These are phyloP conservation scores for Thymus quinquecostatus DNA, from an alignment of 257 asterid species.

Conservation along the genomic window DNA sequence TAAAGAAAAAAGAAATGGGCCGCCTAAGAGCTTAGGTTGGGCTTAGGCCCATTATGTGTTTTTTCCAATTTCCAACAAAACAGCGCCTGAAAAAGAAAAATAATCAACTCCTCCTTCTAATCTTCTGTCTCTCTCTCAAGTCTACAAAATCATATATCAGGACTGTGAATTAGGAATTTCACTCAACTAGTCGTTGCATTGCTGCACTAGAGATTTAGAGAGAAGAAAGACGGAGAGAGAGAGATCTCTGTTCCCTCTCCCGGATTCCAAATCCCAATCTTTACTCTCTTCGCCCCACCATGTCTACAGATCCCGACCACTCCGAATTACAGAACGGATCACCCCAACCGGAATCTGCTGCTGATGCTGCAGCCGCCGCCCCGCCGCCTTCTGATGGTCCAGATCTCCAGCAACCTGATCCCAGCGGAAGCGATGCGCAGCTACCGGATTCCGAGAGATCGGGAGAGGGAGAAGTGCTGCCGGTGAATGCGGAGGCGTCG, in stretches of 20 bases:
- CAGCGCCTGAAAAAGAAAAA: background rate
- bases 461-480: conserved; percentile 40
- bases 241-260: conserved; percentile 35
- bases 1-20: too few species aligned
- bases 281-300: conserved; percentile 25
- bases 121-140: too few species aligned
- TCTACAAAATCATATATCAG: background rate
- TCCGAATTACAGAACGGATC: conserved; percentile 50
- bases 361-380: conserved; percentile 32
- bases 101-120: background rate
- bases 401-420: conserved; percentile 54
- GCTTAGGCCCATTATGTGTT: conserved; percentile 3
- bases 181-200: conserved; percentile 34
- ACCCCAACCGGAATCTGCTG: conserved; percentile 32
- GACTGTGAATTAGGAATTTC: background rate
- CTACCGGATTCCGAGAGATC: conserved; percentile 45
- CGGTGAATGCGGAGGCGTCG: conserved; percentile 42
- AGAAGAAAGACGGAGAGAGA: conserved; percentile 1
- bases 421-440: conserved; percentile 41
- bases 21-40: too few species aligned
- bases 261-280: conserved; percentile 37
- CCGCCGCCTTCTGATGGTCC: conserved; percentile 47
- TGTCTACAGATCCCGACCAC: conserved; percentile 53
- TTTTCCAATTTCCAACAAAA: background rate
- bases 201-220: conserved; percentile 8